These are phyloP conservation scores for Vitis rupestris DNA, from an alignment of 164 flowering plant species.

Conservation along the genomic window DNA sequence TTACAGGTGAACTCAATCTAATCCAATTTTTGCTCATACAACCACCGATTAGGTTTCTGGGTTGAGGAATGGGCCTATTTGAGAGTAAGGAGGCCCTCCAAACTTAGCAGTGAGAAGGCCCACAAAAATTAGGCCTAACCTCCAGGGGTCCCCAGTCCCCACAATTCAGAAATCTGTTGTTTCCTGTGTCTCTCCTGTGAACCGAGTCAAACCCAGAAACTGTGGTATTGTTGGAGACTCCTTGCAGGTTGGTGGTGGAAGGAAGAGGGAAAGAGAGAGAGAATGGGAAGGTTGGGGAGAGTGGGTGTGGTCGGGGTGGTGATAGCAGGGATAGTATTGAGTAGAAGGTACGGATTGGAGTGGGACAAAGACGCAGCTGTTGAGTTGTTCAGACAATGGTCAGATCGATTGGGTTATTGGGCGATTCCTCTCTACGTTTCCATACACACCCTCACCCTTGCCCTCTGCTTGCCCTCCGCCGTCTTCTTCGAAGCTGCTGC, in stretches of 20 bases:
- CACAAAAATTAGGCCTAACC: too few species aligned
- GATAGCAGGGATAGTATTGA: conserved; percentile 11
- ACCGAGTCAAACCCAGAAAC: too few species aligned
- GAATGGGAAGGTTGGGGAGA: conserved; percentile 22
- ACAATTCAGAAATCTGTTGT: too few species aligned
- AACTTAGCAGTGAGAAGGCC: too few species aligned
- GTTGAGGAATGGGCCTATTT: too few species aligned
- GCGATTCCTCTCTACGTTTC: conserved; percentile 80
- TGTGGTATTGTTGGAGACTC: too few species aligned
- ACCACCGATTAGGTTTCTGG: too few species aligned
- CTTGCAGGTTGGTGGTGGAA: background rate
- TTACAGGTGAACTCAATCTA: too few species aligned
- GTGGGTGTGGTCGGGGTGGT: conserved; percentile 25
- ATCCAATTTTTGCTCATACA: too few species aligned
- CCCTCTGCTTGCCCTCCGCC: conserved; percentile 87
- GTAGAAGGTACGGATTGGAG: conserved; percentile 25
- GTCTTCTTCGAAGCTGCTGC: conserved; percentile 93
- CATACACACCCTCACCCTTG: conserved; percentile 69
- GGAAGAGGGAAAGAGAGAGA: background rate
- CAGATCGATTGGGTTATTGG: conserved; percentile 73
- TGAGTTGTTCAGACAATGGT: conserved; percentile 33
- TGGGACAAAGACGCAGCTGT: conserved; percentile 49
- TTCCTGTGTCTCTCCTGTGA: too few species aligned
- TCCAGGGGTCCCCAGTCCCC: too few species aligned
- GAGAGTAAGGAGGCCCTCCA: too few species aligned